Evolutionary conservation across 2,329 filamentous ascomycete species (phyloP), one percentile per base, ranked within the genome.

Genomic region (Botrytis galanthina): DNA sequence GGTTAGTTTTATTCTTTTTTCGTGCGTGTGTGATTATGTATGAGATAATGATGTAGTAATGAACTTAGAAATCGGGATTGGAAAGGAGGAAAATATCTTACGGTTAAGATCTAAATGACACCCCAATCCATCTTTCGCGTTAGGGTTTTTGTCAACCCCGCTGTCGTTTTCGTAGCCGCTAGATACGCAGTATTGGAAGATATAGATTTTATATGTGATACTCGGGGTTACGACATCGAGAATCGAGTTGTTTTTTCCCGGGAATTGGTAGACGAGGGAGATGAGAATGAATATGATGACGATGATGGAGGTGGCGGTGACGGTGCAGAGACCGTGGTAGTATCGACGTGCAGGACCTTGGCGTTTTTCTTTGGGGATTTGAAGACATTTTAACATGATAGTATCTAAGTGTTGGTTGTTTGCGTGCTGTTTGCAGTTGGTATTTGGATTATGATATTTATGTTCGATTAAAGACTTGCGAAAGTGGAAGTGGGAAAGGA

Each of bases 81-180:
- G 42, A 42, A 18, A 61, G 9, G 37, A 39, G 22, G 14, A 39
- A 9, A 18, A 61, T 7, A 29, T 20, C 39, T 32, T 26, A 64
- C 61, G 61, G 39, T 64, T 64, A 22, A 64, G 29, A 18, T 64
- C 39, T n/a, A 64, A 29, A 64, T 64, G 61, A 46, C 61, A 64
- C 0, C 61, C 61, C 18, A 22, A 7, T 12, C 61, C 39, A 46
- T 64, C n/a, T 20, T 29, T 32, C 10, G 37, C 61, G 5, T 64
- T 32, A 2, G 10, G n/a, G 20, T 64, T 29, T 18, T 22, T 5
- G 4, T 22, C 18, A 1, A 29, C 39, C 4, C 61, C 61, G 10
- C 26, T n/a, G 8, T 46, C n/a, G 10, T 44, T 29, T 6, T 32
- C 18, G 4, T 8, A 18, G 16, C 61, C 61, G 18, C 16, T 18